phyloP scores from a whole-genome alignment of 108 stramenopile genomes.

The Nitzschia inconspicua region DNA sequence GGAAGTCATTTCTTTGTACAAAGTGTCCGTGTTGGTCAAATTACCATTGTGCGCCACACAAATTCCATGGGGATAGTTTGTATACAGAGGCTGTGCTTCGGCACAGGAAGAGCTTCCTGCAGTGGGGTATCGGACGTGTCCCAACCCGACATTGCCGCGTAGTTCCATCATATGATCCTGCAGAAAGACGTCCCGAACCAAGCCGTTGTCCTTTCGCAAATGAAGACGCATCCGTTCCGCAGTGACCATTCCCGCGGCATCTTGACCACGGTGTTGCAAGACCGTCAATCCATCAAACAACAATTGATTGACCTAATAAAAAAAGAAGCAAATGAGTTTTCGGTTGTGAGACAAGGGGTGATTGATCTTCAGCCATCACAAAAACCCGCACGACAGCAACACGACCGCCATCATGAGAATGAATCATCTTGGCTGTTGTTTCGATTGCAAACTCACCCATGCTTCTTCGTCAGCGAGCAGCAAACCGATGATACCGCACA shows the following conservation, averaged over 20 bases:
- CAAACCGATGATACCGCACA: conserved; percentile 92
- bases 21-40: conserved; percentile 86
- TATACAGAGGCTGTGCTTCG: conserved; percentile 97
- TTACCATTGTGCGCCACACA: conserved; percentile 99
- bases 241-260: conserved; percentile 98
- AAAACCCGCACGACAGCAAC: neutral
- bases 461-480: conserved; percentile 78
- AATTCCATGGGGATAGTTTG: conserved; percentile 97
- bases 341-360: neutral
- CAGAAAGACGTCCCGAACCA: conserved; percentile 97
- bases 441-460: conserved; percentile 35
- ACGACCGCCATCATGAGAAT: neutral
- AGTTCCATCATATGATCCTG: conserved; percentile 92
- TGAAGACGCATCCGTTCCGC: conserved; percentile 81
- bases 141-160: conserved; percentile 90
- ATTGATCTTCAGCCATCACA: neutral
- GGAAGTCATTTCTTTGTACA: conserved; percentile 49
- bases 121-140: conserved; percentile 97
- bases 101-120: conserved; percentile 86
- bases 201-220: conserved; percentile 95
- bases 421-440: neutral
- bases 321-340: neutral
- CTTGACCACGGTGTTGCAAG: conserved; percentile 99
- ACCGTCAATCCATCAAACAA: conserved; percentile 97
- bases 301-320: conserved; percentile 88